Conservation (phyloP, 2,329 filamentous ascomycete genomes). For the Knufia petricola region DNA sequence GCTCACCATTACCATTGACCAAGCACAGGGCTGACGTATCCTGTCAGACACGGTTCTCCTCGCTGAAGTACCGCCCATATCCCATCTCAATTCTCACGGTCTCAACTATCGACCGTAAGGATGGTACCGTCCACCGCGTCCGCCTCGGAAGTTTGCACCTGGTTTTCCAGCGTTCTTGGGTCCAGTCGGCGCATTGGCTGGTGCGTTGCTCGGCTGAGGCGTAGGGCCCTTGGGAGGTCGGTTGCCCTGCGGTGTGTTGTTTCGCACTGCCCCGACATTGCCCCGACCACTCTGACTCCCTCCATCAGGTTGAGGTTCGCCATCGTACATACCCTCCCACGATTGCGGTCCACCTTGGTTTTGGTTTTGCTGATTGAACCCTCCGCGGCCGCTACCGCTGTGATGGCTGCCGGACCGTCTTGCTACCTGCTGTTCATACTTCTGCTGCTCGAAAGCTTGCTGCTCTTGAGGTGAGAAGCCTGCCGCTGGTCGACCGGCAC, state of each 20-base stretch:
- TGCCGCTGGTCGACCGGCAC: conserved; percentile 40
- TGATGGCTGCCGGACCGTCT: conserved; percentile 34
- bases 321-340: conserved; percentile 98
- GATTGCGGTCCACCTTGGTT: conserved; percentile 61
- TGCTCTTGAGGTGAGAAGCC: conserved; percentile 63
- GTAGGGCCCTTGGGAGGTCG: conserved; percentile 37
- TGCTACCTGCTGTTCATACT: conserved; percentile 57
- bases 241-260: conserved; percentile 34
- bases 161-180: conserved; percentile 91
- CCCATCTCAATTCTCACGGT: too few relatives aligned
- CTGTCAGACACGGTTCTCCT: too few relatives aligned
- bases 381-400: conserved; percentile 10
- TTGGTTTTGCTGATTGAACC: conserved; percentile 32
- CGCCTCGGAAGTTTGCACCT: conserved; percentile 86
- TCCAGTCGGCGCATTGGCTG: conserved; percentile 81
- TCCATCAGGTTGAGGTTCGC: conserved; percentile 71
- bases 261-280: conserved; percentile 31
- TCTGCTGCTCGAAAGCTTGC: conserved; percentile 66
- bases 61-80: too few relatives aligned
- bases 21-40: too few relatives aligned
- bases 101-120: conserved; percentile 49
- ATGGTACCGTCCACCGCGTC: conserved; percentile 67
- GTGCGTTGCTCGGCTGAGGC: conserved; percentile 45
- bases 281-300: conserved; percentile 39
- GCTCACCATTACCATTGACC: too few relatives aligned